phyloP scores from a whole-genome alignment of 2,329 filamentous ascomycete genomes.

The Penicillium sp. region DNA sequence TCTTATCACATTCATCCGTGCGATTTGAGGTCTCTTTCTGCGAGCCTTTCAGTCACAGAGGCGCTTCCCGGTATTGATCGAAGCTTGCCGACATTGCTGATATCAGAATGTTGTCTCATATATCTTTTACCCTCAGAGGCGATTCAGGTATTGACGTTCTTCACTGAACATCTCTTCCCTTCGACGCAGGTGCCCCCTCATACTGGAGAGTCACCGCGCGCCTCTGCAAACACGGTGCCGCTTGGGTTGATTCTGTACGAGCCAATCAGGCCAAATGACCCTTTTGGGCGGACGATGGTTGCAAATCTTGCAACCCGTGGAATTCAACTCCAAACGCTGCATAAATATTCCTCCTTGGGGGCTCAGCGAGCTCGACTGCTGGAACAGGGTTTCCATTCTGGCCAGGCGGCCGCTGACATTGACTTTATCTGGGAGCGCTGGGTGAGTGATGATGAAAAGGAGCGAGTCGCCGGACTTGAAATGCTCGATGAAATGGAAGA shows the following conservation, averaged over 20 bases:
- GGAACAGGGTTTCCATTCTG: conserved; percentile 58
- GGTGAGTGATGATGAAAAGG: conserved; percentile 65
- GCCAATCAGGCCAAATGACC: conserved; percentile 72
- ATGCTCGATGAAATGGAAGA: conserved; percentile 95
- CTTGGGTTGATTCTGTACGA: conserved; percentile 75
- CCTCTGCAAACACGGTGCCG: conserved; percentile 35
- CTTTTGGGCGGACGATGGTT: conserved; percentile 89
- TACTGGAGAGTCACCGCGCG: conserved; percentile 2
- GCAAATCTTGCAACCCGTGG: conserved; percentile 76
- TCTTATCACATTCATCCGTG: conserved; percentile 55
- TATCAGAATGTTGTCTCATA: conserved; percentile 94
- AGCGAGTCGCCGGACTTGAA: conserved; percentile 71
- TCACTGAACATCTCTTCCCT: conserved; percentile 48
- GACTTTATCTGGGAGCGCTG: conserved; percentile 71
- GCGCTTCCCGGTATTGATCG: conserved; percentile 45
- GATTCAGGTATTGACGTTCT: conserved; percentile 58
- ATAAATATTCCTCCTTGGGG: conserved; percentile 60
- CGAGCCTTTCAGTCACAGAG: conserved; percentile 2
- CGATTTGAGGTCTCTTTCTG: conserved; percentile 60
- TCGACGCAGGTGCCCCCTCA: conserved; percentile 20
- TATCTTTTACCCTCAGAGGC: conserved; percentile 69
- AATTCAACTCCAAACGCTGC: conserved; percentile 78
- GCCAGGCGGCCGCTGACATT: conserved; percentile 54
- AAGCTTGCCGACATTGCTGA: conserved; percentile 68
- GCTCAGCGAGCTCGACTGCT: conserved; percentile 64